phyloP scores from a whole-genome alignment of 2,329 filamentous ascomycete genomes.

The Eutypa lata region DNA sequence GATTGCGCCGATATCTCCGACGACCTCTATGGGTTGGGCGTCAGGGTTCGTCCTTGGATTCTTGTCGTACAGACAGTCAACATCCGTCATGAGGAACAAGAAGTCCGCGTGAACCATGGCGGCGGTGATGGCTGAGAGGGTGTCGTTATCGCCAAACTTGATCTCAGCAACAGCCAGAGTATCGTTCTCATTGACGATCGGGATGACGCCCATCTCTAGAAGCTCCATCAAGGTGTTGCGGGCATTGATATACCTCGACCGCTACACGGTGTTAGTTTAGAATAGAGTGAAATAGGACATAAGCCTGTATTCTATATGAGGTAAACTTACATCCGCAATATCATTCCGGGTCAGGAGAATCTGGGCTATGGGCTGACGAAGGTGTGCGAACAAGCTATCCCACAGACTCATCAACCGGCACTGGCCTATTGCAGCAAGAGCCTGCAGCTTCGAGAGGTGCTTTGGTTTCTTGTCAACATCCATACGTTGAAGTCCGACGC shows the following conservation, averaged over 20 bases:
- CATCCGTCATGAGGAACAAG: conserved; percentile 97
- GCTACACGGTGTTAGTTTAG: conserved; percentile 53
- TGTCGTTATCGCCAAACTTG: conserved; percentile 99
- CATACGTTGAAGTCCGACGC: conserved; percentile 88
- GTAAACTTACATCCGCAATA: conserved; percentile 75
- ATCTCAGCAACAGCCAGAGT: conserved; percentile 96
- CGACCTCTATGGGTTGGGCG: conserved; percentile 85
- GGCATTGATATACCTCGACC: conserved; percentile 92
- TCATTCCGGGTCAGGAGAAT: conserved; percentile 93
- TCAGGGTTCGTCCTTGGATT: conserved; percentile 85
- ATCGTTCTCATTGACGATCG: conserved; percentile 98
- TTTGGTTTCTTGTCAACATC: conserved; percentile 84
- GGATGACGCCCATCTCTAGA: conserved; percentile 91
- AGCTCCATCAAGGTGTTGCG: conserved; percentile 92
- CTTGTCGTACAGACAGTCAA: conserved; percentile 95
- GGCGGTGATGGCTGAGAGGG: conserved; percentile 90
- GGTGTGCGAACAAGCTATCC: conserved; percentile 87
- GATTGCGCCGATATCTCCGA: conserved; percentile 80
- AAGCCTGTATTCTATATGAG: background rate
- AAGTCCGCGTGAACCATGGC: conserved; percentile 97
- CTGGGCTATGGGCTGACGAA: conserved; percentile 88
- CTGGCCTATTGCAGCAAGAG: conserved; percentile 92
- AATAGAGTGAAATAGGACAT: no score
- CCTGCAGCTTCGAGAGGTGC: conserved; percentile 86
- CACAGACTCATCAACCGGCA: conserved; percentile 92